Conservation (phyloP, 331 rosid genomes). For the Pyracantha coccinea region DNA sequence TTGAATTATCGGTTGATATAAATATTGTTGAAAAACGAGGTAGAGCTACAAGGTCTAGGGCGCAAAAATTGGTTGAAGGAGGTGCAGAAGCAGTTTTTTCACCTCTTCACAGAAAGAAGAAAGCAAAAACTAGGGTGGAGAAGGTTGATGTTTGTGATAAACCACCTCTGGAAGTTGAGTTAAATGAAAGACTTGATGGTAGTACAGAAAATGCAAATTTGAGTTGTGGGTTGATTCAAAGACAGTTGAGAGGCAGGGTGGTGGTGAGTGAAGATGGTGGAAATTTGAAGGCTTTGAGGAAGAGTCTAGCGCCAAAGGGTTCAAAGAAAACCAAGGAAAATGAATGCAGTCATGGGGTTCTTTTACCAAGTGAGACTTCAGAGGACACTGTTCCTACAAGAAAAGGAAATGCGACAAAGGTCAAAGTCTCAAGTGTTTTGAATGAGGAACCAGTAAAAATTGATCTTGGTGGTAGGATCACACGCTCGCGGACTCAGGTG, state of each 20-base stretch:
- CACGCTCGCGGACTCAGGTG: constrained; percentile 3
- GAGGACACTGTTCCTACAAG: not conserved
- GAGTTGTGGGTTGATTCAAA: not conserved
- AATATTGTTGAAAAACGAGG: not conserved
- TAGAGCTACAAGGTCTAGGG: constrained; percentile 10
- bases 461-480: constrained; percentile 8
- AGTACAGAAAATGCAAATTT: not conserved
- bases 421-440: not conserved
- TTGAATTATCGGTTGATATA: not conserved
- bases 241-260: constrained; percentile 2
- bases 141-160: constrained; percentile 1
- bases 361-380: not conserved
- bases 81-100: not conserved
- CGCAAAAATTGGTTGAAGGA: not conserved
- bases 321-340: not conserved
- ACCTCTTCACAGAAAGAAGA: not conserved
- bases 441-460: not conserved
- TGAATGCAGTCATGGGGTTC: not conserved
- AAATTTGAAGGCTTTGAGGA: not conserved
- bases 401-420: not conserved
- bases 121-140: not conserved
- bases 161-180: not conserved
- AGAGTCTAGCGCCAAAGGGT: not conserved
- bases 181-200: not conserved
- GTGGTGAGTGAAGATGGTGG: constrained; percentile 3